Conservation (phyloP, 2,329 filamentous ascomycete species). For the Diaporthe ampelina region DNA sequence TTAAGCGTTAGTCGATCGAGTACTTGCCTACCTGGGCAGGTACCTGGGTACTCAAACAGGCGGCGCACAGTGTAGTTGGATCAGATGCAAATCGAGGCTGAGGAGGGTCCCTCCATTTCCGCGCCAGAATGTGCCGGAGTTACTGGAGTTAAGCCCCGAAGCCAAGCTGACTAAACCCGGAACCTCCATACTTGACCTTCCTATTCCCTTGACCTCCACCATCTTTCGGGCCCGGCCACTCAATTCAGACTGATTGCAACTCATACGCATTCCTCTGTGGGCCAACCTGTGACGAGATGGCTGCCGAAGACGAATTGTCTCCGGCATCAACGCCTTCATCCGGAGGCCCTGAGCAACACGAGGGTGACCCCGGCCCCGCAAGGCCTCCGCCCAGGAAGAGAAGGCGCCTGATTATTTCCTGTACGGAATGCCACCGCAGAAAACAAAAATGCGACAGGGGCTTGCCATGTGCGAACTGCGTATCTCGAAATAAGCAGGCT, state of each 20-base stretch:
- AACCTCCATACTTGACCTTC: slow-evolving; percentile 13
- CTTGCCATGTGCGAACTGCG: slow-evolving; percentile 72
- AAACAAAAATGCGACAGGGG: slow-evolving; percentile 76
- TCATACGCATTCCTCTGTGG: neutral
- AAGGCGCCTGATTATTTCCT: slow-evolving; percentile 72
- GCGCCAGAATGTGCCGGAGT: slow-evolving; percentile 12
- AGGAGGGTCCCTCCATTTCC: neutral
- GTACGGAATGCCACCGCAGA: slow-evolving; percentile 74
- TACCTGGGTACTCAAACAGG: neutral
- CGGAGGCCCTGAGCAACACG: slow-evolving; percentile 28
- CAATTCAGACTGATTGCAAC: neutral
- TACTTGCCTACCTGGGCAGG: neutral
- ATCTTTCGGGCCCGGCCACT: neutral
- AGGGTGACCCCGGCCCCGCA: slow-evolving; percentile 12
- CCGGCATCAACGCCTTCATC: slow-evolving; percentile 35
- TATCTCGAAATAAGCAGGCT: slow-evolving; percentile 67
- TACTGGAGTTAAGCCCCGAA: slow-evolving; percentile 30
- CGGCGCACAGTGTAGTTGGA: neutral
- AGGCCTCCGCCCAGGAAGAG: slow-evolving; percentile 66
- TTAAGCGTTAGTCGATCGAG: neutral
- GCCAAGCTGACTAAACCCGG: slow-evolving; percentile 23
- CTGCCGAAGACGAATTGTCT: slow-evolving; percentile 26
- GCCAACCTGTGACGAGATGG: slow-evolving; percentile 5
- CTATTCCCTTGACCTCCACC: neutral
- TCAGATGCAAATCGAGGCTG: neutral